These are phyloP conservation scores for Talaromyces atroroseus DNA, from an alignment of 2,329 filamentous ascomycete genomes.

Conservation along the genomic window DNA sequence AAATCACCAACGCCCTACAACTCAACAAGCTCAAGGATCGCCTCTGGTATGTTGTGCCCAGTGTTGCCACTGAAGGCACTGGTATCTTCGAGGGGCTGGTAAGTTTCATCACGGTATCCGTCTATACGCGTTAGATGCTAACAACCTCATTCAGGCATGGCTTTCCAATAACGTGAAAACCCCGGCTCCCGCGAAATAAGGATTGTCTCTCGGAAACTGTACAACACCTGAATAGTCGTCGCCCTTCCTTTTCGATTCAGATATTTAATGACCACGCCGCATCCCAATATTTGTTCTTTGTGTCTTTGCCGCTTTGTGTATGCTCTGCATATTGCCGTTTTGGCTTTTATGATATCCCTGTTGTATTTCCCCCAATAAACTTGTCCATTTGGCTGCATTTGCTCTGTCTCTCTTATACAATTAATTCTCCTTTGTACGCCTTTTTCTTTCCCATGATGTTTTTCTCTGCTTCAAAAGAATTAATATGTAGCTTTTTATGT, in stretches of 20 bases:
- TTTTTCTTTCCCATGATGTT: neutral
- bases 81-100: constrained; percentile 74
- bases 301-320: constrained; percentile 16
- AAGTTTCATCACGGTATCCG: constrained; percentile 22
- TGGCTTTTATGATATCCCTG: constrained; percentile 40
- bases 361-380: constrained; percentile 27
- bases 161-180: constrained; percentile 77
- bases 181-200: constrained; percentile 35
- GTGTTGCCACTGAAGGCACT: constrained; percentile 74
- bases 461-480: neutral
- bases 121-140: constrained; percentile 16
- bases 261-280: constrained; percentile 40
- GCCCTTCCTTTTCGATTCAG: constrained; percentile 30
- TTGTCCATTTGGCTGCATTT: neutral
- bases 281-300: constrained; percentile 22
- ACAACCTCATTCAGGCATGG: constrained; percentile 52
- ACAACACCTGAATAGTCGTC: constrained; percentile 27
- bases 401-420: neutral
- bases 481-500: constrained; percentile 2
- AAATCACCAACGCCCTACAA: constrained; percentile 72
- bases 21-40: constrained; percentile 74
- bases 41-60: constrained; percentile 79
- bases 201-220: constrained; percentile 22
- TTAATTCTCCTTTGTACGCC: neutral
- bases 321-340: constrained; percentile 21